Base-by-base conservation (phyloP, 202 grass and related monocot genomes). In the Setaria italica region DNA sequence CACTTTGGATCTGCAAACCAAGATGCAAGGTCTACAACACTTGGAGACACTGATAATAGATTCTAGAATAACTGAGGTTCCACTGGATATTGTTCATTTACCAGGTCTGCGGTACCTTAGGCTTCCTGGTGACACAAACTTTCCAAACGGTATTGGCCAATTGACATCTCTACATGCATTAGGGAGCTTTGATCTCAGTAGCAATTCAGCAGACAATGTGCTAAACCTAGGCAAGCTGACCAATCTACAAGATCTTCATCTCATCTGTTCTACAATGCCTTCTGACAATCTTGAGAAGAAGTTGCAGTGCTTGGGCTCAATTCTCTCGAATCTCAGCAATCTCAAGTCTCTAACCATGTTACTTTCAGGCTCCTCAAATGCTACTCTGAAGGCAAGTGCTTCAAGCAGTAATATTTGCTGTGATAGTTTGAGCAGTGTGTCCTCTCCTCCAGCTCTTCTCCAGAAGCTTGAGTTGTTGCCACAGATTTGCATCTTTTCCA, bases 1-100 rank as follows among this genome's bases (percentile, higher is more conserved):
- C 11, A 37, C 25, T 13, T 1, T 74, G 9, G 16, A 35, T 19
- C 19, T 89, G 0, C 46, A 57, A 11, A 1, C 41, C 37, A 13
- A 75, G 1, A 41, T 80, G 4, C 4, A 12, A 53, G 17, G 37
- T 4, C 37, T 85, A 7, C 14, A 45, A 58, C 3, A 29, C 10
- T 39, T 89, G 45, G 56, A 82, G 4, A 82, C 77, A 15, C 51
- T 86, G 6, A 70, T 62, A n/a, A n/a, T 90, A 77, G 43, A 82
- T 62, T 67, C 83, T 51, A 81, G 50, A 57, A 5, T 76, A 34
- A 43, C 8, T 30, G 33, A 2, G 0, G 0, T 78, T n/a, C 84
- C 88, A 43, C 35, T 16, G 1, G 88, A 85, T 17, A 71, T 90
- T 29, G 15, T 77, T 37, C 10, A 50, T 6, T 56, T 87, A 7